These are phyloP conservation scores for Ceratobasidium papillatum DNA, from an alignment of 1,284 basidiomycete genomes.

Conservation along the genomic window DNA sequence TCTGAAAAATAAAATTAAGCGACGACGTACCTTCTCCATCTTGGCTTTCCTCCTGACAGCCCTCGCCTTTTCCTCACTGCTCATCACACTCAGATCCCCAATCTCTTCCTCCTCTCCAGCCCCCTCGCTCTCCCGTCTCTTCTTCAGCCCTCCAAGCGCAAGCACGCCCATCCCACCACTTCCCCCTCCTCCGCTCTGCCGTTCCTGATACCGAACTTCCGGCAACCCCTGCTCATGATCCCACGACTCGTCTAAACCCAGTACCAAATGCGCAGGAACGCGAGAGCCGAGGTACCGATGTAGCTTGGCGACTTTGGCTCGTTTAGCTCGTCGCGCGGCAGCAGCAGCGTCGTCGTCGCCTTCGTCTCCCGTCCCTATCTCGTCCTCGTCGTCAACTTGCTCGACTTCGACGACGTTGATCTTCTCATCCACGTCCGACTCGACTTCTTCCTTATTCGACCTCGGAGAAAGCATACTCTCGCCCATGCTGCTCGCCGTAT, in stretches of 20 bases:
- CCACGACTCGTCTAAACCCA: slow-evolving; percentile 57
- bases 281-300: slow-evolving; percentile 81
- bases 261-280: slow-evolving; percentile 72
- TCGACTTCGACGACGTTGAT: slow-evolving; percentile 27
- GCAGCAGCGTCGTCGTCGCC: slow-evolving; percentile 51
- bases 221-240: slow-evolving; percentile 53
- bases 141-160: slow-evolving; percentile 11
- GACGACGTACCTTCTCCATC: slow-evolving; percentile 75
- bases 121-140: slow-evolving; percentile 30
- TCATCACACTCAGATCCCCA: slow-evolving; percentile 54
- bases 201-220: slow-evolving; percentile 43
- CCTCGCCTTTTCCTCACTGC: slow-evolving; percentile 54
- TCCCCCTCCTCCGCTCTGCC: slow-evolving; percentile 45
- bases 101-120: slow-evolving; percentile 45
- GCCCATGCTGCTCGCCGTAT: not conserved
- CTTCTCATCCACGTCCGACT: slow-evolving; percentile 1
- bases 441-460: not conserved
- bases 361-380: not conserved
- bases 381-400: not conserved
- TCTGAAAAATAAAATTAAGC: slow-evolving; percentile 45
- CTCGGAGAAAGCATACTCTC: not conserved
- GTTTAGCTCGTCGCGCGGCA: slow-evolving; percentile 68
- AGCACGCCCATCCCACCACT: not conserved
- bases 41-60: slow-evolving; percentile 80
- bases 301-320: slow-evolving; percentile 77